Evolutionary conservation across 2,329 filamentous ascomycete species (phyloP), one percentile per base, ranked within the genome.

Genomic region (Epichloe sibirici): DNA sequence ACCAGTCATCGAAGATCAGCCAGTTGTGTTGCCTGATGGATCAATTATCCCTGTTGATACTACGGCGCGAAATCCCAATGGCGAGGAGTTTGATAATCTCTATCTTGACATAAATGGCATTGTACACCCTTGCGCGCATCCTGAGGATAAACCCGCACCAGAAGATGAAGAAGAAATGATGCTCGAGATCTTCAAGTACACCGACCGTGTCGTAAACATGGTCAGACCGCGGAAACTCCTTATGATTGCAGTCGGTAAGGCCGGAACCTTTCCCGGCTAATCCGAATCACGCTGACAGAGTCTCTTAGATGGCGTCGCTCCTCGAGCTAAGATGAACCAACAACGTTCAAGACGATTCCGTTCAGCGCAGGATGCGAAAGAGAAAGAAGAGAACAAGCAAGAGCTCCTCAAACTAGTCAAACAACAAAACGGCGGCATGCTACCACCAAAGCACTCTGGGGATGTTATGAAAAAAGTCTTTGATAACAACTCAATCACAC

Each of bases 101-200:
- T 98, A 98, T 65, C 81, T 98, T 57, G 93, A 98, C 65, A 97
- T 98, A 91, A 98, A 98, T 69, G 94, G 93, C 66, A 98, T 98
- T 59, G 93, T 98, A 39, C 93, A 98, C 74, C 94, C 94, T 35
- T 98, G 93, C 72, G 95, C 91, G 46, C 93, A 98, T 71, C 93
- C 93, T 0, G 93, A 98, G 68, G 91, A 97, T 64, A 82, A 83
- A 57, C 90, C 93, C 2, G 82, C 93, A 4, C 93, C 93, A 11
- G 86, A 85, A 63, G 91, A 93, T 56, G 93, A 98, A 73, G 89
- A 95, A 67, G 93, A 97, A 72, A 98, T 98, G 93, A 98, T 98
- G 93, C 68, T 96, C 62, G 94, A 94, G 65, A 84, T 98, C 56
- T 98, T 98, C 76, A 88, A 86, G 65, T 98, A 98, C 70, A 98